Conservation (phyloP, 805 yeast species). For the Nakazawaea pomicola region DNA sequence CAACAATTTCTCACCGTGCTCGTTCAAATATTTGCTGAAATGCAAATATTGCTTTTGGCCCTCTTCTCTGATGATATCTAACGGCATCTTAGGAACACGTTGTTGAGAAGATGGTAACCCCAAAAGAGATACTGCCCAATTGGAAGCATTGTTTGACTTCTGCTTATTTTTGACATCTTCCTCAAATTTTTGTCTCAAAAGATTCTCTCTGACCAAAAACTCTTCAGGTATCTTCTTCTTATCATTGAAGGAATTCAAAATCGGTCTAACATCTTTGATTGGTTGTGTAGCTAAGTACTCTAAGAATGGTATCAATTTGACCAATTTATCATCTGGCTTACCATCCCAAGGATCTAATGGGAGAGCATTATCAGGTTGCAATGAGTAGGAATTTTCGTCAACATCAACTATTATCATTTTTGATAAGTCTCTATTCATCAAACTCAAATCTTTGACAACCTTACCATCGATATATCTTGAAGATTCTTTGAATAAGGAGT, state of each 20-base stretch:
- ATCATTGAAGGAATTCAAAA: conserved; percentile 67
- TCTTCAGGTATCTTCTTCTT: conserved; percentile 69
- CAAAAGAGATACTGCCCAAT: conserved; percentile 55
- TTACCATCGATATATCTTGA: conserved; percentile 87
- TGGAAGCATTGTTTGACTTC: conserved; percentile 38
- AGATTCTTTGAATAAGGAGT: conserved; percentile 86
- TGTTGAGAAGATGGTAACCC: conserved; percentile 53
- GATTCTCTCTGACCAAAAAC: conserved; percentile 71
- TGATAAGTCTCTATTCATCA: conserved; percentile 84
- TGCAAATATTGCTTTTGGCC: conserved; percentile 86
- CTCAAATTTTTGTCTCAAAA: conserved; percentile 67
- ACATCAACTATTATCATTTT: conserved; percentile 81
- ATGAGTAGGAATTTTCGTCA: conserved; percentile 60
- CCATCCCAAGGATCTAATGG: conserved; percentile 87
- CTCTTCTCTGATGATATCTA: conserved; percentile 85
- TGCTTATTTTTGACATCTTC: conserved; percentile 40
- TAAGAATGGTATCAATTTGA: conserved; percentile 82
- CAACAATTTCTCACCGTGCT: conserved; percentile 60
- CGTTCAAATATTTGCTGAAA: conserved; percentile 59
- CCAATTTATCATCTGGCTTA: conserved; percentile 68
- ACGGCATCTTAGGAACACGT: conserved; percentile 62
- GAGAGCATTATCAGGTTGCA: conserved; percentile 95
- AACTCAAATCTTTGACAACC: conserved; percentile 81
- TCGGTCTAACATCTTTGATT: conserved; percentile 84
- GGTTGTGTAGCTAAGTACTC: conserved; percentile 89